A percentile compares a stretch with the other conserved stretches of the same genome.
These are phyloP conservation scores for Puccinia sorghi DNA, from an alignment of 1,284 basidiomycete species.

Conservation along the genomic window DNA sequence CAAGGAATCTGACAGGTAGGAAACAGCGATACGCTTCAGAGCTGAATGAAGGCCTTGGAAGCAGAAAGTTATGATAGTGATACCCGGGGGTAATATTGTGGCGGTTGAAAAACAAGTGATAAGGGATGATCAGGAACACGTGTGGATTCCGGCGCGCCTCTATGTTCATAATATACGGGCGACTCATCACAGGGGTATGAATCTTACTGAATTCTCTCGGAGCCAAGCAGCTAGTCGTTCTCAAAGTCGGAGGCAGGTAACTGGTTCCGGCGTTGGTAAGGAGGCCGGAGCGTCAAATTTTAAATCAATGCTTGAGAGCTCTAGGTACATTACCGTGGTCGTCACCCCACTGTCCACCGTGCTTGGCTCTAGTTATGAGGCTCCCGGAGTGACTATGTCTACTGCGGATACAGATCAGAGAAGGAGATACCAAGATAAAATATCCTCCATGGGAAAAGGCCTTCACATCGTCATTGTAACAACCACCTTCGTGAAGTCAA, in stretches of 20 bases:
- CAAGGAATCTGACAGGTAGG: no score
- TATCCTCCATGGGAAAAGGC: no score
- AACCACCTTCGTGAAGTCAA: no score
- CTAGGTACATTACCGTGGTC: neutral
- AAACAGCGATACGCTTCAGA: neutral
- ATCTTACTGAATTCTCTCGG: neutral
- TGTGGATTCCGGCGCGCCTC: neutral
- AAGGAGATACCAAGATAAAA: no score
- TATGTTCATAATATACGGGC: neutral
- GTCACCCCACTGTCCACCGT: neutral
- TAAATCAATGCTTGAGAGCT: neutral
- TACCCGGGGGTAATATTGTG: no score
- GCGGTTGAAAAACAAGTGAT: neutral
- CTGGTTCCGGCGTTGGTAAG: neutral
- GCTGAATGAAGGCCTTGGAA: neutral
- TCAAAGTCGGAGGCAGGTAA: neutral
- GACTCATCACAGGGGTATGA: neutral
- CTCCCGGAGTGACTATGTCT: no score
- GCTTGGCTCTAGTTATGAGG: neutral
- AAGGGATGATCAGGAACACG: neutral
- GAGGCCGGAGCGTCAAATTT: neutral
- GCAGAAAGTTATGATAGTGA: no score
- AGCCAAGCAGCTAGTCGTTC: neutral
- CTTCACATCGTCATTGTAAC: no score
- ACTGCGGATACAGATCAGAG: no score